These are phyloP conservation scores for Lanmaoa pseudosensibilis DNA, from an alignment of 768 basidiomycete species.

Conservation along the genomic window DNA sequence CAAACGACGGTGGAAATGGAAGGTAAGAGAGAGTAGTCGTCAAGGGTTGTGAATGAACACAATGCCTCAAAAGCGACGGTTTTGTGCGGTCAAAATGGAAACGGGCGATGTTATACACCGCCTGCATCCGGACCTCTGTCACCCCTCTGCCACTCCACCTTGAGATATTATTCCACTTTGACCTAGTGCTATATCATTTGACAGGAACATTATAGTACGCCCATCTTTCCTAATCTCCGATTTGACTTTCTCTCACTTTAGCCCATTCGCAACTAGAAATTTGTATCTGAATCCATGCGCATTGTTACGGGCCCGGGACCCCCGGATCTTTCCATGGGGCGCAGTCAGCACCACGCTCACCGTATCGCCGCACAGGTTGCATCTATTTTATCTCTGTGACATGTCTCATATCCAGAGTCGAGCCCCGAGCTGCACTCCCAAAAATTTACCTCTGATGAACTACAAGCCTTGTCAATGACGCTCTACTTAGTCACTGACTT, in stretches of 20 bases:
- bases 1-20: slow-evolving; percentile 7
- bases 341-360: slow-evolving; percentile 3
- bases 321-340: neutral
- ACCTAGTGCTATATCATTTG: neutral
- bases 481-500: neutral
- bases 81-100: slow-evolving; percentile 30
- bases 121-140: slow-evolving; percentile 30
- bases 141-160: slow-evolving; percentile 20
- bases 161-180: neutral
- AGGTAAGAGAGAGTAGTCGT: slow-evolving; percentile 11
- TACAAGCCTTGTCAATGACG: neutral
- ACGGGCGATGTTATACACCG: slow-evolving; percentile 38
- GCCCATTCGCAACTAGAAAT: neutral
- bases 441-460: neutral
- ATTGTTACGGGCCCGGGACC: neutral
- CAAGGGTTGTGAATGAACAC: slow-evolving; percentile 24
- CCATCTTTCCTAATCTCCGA: neutral
- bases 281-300: slow-evolving; percentile 8
- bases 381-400: neutral
- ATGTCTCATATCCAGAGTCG: neutral
- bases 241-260: neutral
- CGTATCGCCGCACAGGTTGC: neutral
- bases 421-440: too few species aligned
- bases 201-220: neutral
- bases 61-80: slow-evolving; percentile 16